Conservation (phyloP, 345 rosid species). For the Hypericum androsaemum region DNA sequence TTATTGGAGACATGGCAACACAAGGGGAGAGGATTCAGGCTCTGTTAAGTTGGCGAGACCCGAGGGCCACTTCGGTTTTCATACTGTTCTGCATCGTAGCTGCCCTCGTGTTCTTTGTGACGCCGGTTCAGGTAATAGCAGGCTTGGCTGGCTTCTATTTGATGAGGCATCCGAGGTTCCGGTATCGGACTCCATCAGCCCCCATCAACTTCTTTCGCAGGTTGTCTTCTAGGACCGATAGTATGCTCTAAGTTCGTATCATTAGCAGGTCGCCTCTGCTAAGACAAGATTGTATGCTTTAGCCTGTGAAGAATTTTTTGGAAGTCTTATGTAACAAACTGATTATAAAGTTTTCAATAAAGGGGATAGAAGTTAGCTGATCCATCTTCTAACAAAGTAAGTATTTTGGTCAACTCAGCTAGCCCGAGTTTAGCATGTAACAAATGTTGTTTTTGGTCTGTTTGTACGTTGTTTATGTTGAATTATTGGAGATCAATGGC, state of each 20-base stretch:
- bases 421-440: no score
- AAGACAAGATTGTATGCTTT: no score
- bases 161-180: constrained; percentile 31
- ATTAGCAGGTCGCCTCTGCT: no score
- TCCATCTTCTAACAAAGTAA: no score
- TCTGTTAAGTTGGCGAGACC: constrained; percentile 27
- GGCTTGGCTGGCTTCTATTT: constrained; percentile 22
- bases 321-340: no score
- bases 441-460: no score
- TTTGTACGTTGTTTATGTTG: no score
- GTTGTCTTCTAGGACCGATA: constrained; percentile 22
- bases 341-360: no score
- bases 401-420: no score
- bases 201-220: constrained; percentile 28
- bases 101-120: constrained; percentile 22
- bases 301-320: no score
- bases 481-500: no score
- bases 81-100: constrained; percentile 19
- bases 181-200: constrained; percentile 20
- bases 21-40: constrained; percentile 29
- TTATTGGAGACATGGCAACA: constrained; percentile 29
- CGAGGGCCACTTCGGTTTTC: constrained; percentile 21
- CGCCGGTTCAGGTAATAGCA: constrained; percentile 27
- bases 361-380: no score
- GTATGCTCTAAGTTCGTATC: constrained; percentile 16